Evolutionary conservation across 2,329 filamentous ascomycete species (phyloP), one percentile per base, ranked within the genome.

Genomic region (Colletotrichum eremochloae): DNA sequence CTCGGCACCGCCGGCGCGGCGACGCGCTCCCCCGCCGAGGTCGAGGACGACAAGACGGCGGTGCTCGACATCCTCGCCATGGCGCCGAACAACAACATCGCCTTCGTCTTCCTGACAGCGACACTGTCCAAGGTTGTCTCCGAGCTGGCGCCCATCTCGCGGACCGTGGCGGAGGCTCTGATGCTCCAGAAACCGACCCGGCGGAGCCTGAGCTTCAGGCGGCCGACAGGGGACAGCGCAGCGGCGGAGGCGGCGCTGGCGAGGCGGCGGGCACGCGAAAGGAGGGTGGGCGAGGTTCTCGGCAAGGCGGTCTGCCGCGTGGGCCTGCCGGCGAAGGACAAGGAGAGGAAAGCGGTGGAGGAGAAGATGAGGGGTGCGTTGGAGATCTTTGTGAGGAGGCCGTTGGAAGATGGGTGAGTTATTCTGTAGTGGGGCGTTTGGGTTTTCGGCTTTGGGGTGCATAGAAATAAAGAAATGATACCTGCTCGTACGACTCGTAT

Each of bases 51-150:
- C 75, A 89, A 88, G 78, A 82, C 81, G 0, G 78, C 82, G 3
- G 80, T 96, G 1, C 88, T 97, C 6, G 95, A 98, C 75, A 87
- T 92, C 2, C 86, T 98, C 2, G 88, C 92, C 0, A 85, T 88
- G 2, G 87, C 90, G 0, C 93, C 94, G 0, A 92, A 92, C 62
- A 93, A 97, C 82, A 96, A 94, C 78, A 95, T 97, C 67, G 93
- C 93, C 0, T 97, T 98, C 78, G 93, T 97, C 2, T 95, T 98
- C 75, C 84, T 98, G 20, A 94, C 92, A 0, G 91, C 93, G 11
- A 95, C 95, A 82, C 86, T 98, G 0, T 82, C 86, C 2, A 84
- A 86, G 5, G 82, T 89, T 1, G 83, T 86, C 1, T 79, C 82
- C 0, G 88, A 90, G 67, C 80, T 90, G 7, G 80, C 78, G 52